Base-by-base conservation (phyloP, 495 filamentous ascomycete genomes). In the Choiromyces venosus region DNA sequence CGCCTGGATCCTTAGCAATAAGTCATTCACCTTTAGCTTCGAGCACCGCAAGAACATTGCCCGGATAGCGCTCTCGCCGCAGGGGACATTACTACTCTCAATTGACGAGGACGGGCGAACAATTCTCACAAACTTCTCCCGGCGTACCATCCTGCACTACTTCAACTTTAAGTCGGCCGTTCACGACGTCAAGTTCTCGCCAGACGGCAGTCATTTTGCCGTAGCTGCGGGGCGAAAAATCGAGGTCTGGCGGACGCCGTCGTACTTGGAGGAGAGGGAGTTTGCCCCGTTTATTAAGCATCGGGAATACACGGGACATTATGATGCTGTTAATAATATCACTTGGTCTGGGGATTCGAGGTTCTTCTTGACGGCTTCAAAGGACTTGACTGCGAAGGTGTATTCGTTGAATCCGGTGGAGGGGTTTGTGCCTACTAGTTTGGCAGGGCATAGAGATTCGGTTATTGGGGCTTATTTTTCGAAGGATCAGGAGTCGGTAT, bases 271-370 rank as follows among this genome's bases (percentile, higher is more conserved):
- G 72, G 93, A 93, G 70, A 85, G 97, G 73, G 93, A 98, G 76
- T 98, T 97, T 83, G 93, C 96, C 14, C 95, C 95, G 0, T 98
- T 99, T 76, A 88, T 96, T 52, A 85, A 92, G 66, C 93, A 98
- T 83, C 88, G 93, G 68, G 89, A 91, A 61, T 92, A 96, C 74
- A 88, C 90, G 42, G 91, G 92, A 1, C 95, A 99, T 82, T 96
- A 93, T 74, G 95, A 97, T 82, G 86, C 85, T 37, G 90, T 98
- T 35, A 88, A 90, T 42, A 89, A 87, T 80, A 90, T 99, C 69
- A 89, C 95, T 80, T 99, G 95, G 95, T 97, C 94, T 16, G 89
- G 88, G 79, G 95, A 99, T 83, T 97, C 95, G 21, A 86, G 94
- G 42, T 99, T 99, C 85, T 91, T 98, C 81, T 84, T 99, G 66